Evolutionary conservation across 2,329 filamentous ascomycete species (phyloP).

Genomic region (Talaromyces verruculosus): DNA sequence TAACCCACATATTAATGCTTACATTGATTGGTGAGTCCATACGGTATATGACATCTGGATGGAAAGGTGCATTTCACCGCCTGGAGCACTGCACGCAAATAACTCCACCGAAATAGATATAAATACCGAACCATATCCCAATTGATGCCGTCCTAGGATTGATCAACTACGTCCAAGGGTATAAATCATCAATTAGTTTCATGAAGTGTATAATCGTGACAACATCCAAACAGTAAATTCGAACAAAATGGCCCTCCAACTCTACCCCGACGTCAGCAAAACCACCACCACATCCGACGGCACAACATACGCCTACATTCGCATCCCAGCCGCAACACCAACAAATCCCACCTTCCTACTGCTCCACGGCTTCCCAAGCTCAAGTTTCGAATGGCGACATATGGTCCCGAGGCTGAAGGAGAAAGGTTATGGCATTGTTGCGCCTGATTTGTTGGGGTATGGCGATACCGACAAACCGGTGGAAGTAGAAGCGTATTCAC

Average conservation of each 20-base stretch:
- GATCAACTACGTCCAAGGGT: no score
- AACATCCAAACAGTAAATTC: not conserved
- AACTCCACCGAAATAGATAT: not conserved
- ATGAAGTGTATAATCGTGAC: no score
- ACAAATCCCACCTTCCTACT: constrained; percentile 44
- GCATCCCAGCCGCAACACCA: constrained; percentile 25
- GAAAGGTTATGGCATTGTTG: constrained; percentile 47
- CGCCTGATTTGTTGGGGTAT: constrained; percentile 45
- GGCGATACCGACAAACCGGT: constrained; percentile 38
- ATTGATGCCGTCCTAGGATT: no score
- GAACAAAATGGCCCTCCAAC: constrained; percentile 16
- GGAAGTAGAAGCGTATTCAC: constrained; percentile 29
- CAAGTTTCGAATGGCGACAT: constrained; percentile 46
- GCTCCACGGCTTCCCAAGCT: constrained; percentile 53
- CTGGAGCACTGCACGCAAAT: not conserved
- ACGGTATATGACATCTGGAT: not conserved
- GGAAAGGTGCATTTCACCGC: not conserved
- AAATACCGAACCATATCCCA: not conserved
- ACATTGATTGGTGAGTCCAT: not conserved
- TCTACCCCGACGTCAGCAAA: constrained; percentile 17
- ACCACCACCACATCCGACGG: constrained; percentile 14
- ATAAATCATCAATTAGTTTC: no score
- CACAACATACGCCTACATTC: constrained; percentile 33
- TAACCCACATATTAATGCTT: not conserved
- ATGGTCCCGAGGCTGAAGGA: constrained; percentile 39